Conservation (phyloP, 2,329 filamentous ascomycete genomes). For the Tolypocladium paradoxum region DNA sequence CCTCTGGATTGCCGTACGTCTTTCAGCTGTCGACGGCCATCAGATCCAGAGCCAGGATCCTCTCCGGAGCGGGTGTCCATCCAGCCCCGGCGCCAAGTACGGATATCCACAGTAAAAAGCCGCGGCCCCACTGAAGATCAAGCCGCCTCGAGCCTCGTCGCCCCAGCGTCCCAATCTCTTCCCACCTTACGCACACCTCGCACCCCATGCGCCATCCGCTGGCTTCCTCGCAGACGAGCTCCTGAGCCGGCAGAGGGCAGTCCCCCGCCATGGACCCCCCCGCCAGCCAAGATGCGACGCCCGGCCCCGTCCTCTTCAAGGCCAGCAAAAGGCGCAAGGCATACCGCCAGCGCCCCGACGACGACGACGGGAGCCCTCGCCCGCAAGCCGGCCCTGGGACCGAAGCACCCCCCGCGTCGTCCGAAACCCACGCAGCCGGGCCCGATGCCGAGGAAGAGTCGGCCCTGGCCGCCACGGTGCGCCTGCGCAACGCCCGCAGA, state of each 20-base stretch:
- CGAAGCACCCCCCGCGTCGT: background rate
- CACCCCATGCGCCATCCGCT: background rate
- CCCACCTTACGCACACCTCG: no score
- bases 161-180: no score
- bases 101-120: no score
- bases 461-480: constrained; percentile 37
- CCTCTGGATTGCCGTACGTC: no score
- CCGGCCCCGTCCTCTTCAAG: constrained; percentile 38
- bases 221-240: background rate
- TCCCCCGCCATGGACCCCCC: constrained; percentile 9
- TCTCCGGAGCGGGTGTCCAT: no score
- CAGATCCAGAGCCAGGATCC: no score
- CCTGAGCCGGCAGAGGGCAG: background rate
- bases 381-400: background rate
- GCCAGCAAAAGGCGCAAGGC: constrained; percentile 48
- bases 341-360: constrained; percentile 39
- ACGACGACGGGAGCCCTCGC: constrained; percentile 6
- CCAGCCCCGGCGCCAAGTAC: no score
- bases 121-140: no score
- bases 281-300: background rate
- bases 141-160: no score
- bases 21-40: no score
- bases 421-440: background rate
- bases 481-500: constrained; percentile 40
- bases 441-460: constrained; percentile 16